These are phyloP conservation scores for Dioscorea zingiberensis DNA, from an alignment of 106 monocot species.

Conservation along the genomic window DNA sequence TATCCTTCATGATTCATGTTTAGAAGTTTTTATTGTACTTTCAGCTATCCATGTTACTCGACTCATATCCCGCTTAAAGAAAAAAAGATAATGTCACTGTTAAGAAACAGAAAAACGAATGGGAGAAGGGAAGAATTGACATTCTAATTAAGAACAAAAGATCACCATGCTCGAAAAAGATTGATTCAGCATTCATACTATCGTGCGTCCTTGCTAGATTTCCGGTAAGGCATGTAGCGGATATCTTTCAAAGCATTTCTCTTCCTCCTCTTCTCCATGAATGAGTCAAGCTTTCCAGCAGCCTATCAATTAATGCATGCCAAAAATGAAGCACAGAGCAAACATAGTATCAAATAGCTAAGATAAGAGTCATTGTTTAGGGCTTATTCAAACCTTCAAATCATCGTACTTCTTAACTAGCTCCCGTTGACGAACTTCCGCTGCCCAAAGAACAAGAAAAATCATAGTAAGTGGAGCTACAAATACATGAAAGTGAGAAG, in stretches of 20 bases:
- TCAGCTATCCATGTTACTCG: no score
- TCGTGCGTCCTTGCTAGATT: conserved; percentile 13
- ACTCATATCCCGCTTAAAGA: no score
- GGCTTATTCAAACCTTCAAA: conserved; percentile 50
- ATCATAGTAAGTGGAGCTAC: background rate
- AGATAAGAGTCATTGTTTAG: background rate
- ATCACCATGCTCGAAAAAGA: background rate
- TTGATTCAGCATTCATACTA: background rate
- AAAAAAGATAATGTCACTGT: no score
- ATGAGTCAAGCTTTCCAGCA: conserved; percentile 75
- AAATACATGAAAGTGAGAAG: conserved; percentile 8
- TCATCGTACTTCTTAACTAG: conserved; percentile 74
- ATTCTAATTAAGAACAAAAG: background rate
- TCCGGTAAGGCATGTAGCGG: conserved; percentile 73
- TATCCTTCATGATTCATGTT: no score
- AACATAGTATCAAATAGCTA: background rate
- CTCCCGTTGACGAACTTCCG: conserved; percentile 73
- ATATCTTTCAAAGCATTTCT: conserved; percentile 93
- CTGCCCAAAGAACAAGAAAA: conserved; percentile 33
- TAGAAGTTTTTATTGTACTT: no score
- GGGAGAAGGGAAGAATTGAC: background rate
- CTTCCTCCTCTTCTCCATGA: conserved; percentile 67
- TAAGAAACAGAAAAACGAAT: background rate
- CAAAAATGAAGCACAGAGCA: background rate
- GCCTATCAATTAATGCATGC: conserved; percentile 26